Conservation (phyloP, 768 basidiomycete species). For the Phlegmacium glaucopus region DNA sequence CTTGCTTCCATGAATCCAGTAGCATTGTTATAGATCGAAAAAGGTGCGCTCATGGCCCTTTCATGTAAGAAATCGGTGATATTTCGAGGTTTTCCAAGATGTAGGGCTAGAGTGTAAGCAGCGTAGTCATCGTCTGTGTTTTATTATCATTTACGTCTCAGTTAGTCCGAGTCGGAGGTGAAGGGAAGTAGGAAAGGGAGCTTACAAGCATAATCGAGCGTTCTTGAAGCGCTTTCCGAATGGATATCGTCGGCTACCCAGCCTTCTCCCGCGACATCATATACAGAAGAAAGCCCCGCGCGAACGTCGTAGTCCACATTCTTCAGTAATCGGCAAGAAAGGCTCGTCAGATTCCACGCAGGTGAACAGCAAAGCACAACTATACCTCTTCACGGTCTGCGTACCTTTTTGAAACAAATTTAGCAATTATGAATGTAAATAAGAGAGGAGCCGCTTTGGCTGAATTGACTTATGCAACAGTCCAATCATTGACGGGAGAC, state of each 20-base stretch:
- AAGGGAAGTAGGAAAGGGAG: neutral
- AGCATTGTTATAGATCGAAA: constrained; percentile 61
- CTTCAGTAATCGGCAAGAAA: constrained; percentile 27
- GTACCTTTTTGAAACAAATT: constrained; percentile 35
- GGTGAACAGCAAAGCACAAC: constrained; percentile 3
- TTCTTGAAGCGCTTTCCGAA: constrained; percentile 76
- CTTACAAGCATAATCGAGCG: constrained; percentile 75
- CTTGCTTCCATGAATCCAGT: constrained; percentile 85
- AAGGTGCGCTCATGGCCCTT: constrained; percentile 55
- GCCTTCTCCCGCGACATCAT: constrained; percentile 47
- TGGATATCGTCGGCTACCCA: constrained; percentile 81
- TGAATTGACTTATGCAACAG: constrained; percentile 37
- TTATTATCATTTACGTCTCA: too few relatives aligned
- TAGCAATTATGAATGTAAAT: neutral
- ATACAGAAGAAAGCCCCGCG: constrained; percentile 72
- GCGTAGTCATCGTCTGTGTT: constrained; percentile 76
- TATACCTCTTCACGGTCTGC: constrained; percentile 67
- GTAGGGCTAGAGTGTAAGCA: constrained; percentile 55
- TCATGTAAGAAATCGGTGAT: constrained; percentile 45
- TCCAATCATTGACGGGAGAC: constrained; percentile 54
- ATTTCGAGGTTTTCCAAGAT: constrained; percentile 48
- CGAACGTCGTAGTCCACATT: constrained; percentile 78
- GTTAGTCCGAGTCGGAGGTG: too few relatives aligned
- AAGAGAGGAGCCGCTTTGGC: too few relatives aligned
- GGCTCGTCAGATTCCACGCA: too few relatives aligned